Evolutionary conservation across 805 yeast genomes (phyloP), one percentile per base, ranked within the genome.

Genomic region (Peterozyma toletana): DNA sequence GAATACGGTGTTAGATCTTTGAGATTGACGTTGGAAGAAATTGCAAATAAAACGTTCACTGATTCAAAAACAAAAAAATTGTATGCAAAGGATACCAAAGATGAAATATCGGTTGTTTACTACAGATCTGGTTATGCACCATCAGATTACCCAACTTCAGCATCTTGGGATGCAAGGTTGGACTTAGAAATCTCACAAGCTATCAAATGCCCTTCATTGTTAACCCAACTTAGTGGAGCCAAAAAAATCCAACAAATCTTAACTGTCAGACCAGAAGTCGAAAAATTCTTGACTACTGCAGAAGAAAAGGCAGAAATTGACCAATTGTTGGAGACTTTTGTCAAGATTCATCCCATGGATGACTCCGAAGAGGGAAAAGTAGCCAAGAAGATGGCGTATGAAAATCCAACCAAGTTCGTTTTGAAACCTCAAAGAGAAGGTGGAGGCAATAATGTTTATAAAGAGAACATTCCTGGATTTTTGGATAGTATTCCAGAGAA

Each of bases 381-480:
- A 33, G 96, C 93, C 5, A 78, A 75, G 46, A 64, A 73, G 47
- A 61, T 86, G 38, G 96, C 95, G 1, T 66, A 83, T 39, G 79
- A 77, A 48, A 48, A 62, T 2, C 91, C 96, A 0, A 78, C 77
- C 43, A 70, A 73, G 18, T 93, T 69, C 59, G 99, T 93, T 1
- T 71, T 93, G 53, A 93, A 93, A 58, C 99, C 99, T 3, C 99
- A 93, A 64, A 77, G 99, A 67, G 99, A 93, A 68, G 99, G 99
- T 35, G 99, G 99, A 38, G 99, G 99, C 15, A 89, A 93, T 62
- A 93, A 93, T 59, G 77, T 93, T 43, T 93, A 93, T 64, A 86
- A 86, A 55, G 78, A 79, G 33, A 85, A 87, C 53, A 93, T 93
- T 46, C 96, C 96, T 1, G 67, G 49, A 0, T 91, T 87, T 56